These are phyloP conservation scores for Solanum hybrid DNA, from an alignment of 305 asterid species.

Conservation along the genomic window DNA sequence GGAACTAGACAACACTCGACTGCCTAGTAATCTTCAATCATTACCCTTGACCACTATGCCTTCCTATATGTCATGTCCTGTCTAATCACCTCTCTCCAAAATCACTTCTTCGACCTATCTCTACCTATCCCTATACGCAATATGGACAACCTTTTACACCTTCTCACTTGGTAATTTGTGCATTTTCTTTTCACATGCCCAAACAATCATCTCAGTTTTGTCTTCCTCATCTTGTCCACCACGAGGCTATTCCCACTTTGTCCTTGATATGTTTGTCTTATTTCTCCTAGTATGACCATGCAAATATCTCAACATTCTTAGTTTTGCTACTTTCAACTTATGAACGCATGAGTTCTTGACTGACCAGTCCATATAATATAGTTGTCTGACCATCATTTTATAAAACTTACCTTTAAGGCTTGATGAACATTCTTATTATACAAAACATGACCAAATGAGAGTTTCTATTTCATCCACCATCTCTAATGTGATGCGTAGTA, in stretches of 20 bases:
- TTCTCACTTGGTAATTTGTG: neutral
- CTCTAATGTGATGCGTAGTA: neutral
- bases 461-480: neutral
- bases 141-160: neutral
- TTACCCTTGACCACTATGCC: too few species aligned
- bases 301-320: neutral
- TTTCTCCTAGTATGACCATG: neutral
- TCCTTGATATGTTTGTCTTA: too few species aligned
- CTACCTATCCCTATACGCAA: neutral
- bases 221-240: neutral
- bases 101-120: neutral
- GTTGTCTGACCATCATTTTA: neutral
- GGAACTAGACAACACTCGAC: too few species aligned
- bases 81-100: neutral
- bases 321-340: neutral
- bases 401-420: neutral
- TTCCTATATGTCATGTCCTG: neutral
- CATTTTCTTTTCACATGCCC: neutral
- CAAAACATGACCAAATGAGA: neutral
- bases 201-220: neutral
- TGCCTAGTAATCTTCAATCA: too few species aligned
- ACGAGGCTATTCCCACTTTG: neutral
- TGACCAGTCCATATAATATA: neutral
- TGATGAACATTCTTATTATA: neutral
- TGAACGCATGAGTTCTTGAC: neutral